These are phyloP conservation scores for Clarireedia paspali DNA, from an alignment of 2,329 filamentous ascomycete species.

Conservation along the genomic window DNA sequence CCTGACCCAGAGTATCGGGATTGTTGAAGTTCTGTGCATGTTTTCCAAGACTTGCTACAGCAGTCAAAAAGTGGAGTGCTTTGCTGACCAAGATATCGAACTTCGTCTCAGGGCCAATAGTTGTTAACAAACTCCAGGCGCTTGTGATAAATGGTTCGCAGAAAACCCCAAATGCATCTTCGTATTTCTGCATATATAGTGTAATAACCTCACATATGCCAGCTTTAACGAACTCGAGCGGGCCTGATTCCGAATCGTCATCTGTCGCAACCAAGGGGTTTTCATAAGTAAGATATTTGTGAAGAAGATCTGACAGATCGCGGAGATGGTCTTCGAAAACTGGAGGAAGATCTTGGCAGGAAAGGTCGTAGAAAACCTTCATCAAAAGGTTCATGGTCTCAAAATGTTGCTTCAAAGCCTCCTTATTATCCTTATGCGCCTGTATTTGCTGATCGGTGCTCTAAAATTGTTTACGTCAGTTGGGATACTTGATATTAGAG, in stretches of 20 bases:
- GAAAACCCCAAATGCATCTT: slow-evolving; percentile 81
- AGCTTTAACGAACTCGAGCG: slow-evolving; percentile 79
- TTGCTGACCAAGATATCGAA: slow-evolving; percentile 93
- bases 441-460: slow-evolving; percentile 66
- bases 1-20: slow-evolving; percentile 68
- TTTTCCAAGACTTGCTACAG: slow-evolving; percentile 68
- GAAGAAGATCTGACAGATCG: slow-evolving; percentile 68
- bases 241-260: slow-evolving; percentile 82
- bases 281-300: slow-evolving; percentile 89
- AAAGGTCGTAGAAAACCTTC: slow-evolving; percentile 92
- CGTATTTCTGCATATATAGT: slow-evolving; percentile 88
- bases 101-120: slow-evolving; percentile 78
- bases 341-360: slow-evolving; percentile 92
- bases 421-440: slow-evolving; percentile 67
- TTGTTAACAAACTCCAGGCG: slow-evolving; percentile 86
- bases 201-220: slow-evolving; percentile 89
- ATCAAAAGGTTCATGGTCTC: slow-evolving; percentile 80
- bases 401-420: slow-evolving; percentile 68
- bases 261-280: slow-evolving; percentile 76
- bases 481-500: slow-evolving; percentile 1
- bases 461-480: slow-evolving; percentile 30
- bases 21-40: slow-evolving; percentile 84
- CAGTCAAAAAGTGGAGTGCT: slow-evolving; percentile 88
- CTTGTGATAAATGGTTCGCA: slow-evolving; percentile 79
- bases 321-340: slow-evolving; percentile 85